Conservation (phyloP, 2,329 filamentous ascomycete species). For the Aaosphaeria arxii region DNA sequence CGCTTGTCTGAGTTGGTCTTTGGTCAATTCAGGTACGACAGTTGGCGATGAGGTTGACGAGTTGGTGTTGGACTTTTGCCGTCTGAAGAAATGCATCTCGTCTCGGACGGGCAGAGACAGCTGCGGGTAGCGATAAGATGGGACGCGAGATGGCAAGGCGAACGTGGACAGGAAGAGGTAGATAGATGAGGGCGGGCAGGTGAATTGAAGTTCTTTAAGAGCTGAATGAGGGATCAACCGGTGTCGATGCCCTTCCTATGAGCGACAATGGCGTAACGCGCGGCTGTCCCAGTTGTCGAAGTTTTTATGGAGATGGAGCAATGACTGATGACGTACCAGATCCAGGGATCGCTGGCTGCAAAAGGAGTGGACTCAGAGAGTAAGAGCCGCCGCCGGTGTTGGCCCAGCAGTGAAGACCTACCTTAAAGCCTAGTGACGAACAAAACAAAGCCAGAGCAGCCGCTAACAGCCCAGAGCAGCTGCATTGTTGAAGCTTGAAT, state of each 20-base stretch:
- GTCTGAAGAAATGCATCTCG: constrained; percentile 22
- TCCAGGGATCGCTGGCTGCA: too few species aligned
- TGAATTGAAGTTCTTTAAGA: too few species aligned
- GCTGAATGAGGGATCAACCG: too few species aligned
- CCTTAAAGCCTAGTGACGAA: too few species aligned
- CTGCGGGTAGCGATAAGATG: neutral
- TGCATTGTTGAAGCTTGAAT: too few species aligned
- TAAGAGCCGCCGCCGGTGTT: too few species aligned
- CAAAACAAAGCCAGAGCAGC: too few species aligned
- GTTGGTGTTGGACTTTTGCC: constrained; percentile 12
- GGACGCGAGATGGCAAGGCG: neutral
- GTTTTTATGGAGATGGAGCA: constrained; percentile 17
- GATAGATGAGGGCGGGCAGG: neutral
- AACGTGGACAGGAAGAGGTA: neutral
- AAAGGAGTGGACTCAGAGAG: too few species aligned
- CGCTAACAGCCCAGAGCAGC: too few species aligned
- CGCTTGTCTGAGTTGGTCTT: constrained; percentile 36
- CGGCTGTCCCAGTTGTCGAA: constrained; percentile 14
- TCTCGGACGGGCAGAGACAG: neutral
- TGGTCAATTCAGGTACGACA: constrained; percentile 26
- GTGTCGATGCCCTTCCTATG: too few species aligned
- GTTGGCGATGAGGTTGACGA: constrained; percentile 15
- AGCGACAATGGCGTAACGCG: constrained; percentile 11
- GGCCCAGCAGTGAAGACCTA: too few species aligned
- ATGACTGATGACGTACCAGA: constrained; percentile 15